Conservation (phyloP, 106 monocot genomes). For the Dendrobium catenatum region DNA sequence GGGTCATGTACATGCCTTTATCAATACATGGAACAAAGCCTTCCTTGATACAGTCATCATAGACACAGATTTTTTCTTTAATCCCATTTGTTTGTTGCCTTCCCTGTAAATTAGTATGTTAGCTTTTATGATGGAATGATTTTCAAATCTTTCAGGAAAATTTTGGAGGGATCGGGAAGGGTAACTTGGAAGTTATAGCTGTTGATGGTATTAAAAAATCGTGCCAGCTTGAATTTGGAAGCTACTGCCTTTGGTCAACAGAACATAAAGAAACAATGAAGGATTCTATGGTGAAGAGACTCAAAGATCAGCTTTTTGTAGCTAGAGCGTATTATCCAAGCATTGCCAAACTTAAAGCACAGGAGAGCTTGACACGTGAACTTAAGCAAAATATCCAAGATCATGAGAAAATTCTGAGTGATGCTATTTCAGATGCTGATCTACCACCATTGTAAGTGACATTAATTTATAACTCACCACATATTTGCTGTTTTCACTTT, state of each 20-base stretch:
- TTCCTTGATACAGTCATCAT: not conserved
- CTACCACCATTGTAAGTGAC: slow-evolving; percentile 48
- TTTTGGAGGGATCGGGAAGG: slow-evolving; percentile 5
- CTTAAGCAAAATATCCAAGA: slow-evolving; percentile 72
- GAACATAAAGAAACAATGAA: slow-evolving; percentile 7
- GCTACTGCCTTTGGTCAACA: slow-evolving; percentile 12
- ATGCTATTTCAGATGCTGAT: slow-evolving; percentile 49
- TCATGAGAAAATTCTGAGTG: slow-evolving; percentile 65
- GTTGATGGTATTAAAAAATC: not conserved
- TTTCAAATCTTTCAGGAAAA: not conserved
- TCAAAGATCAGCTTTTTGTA: slow-evolving; percentile 58
- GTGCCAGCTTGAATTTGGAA: slow-evolving; percentile 9
- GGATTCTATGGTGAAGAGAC: slow-evolving; percentile 10
- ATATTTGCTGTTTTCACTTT: not conserved
- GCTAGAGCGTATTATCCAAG: slow-evolving; percentile 80
- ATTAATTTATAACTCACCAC: not conserved
- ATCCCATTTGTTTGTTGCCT: not conserved
- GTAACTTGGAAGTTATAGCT: not conserved
- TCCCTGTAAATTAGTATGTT: not conserved
- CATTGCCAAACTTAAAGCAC: slow-evolving; percentile 51
- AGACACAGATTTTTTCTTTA: not conserved
- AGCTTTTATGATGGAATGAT: not conserved
- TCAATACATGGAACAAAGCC: no score
- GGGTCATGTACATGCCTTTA: not conserved
- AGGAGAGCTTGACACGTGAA: slow-evolving; percentile 37